phyloP scores from a whole-genome alignment of 1,139 yeast genomes.

The Kurtzmaniella quercitrusa region DNA sequence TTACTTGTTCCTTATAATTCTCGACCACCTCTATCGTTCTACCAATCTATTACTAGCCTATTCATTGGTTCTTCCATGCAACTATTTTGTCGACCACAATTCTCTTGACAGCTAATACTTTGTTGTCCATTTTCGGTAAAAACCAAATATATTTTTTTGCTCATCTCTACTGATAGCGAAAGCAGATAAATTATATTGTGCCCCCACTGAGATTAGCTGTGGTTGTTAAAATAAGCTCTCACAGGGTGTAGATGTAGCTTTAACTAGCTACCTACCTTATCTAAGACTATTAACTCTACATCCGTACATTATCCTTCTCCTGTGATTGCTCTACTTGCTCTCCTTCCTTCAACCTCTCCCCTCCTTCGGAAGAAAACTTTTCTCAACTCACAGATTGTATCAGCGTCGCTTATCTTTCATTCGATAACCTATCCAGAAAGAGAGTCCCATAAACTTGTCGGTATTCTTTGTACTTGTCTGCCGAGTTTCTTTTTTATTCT shows the following conservation, averaged over 20 bases:
- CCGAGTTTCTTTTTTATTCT: neutral
- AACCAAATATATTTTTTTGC: neutral
- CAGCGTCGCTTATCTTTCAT: neutral
- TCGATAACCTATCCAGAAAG: neutral
- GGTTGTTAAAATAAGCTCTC: too few relatives aligned
- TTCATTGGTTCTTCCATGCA: neutral
- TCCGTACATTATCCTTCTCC: too few relatives aligned
- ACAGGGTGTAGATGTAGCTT: too few relatives aligned
- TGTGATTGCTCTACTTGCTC: too few relatives aligned
- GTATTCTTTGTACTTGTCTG: neutral
- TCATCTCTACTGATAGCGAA: neutral
- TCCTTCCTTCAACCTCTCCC: too few relatives aligned
- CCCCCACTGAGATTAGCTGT: too few relatives aligned
- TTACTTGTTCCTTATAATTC: neutral
- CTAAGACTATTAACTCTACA: too few relatives aligned
- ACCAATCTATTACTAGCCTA: neutral
- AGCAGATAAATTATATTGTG: neutral
- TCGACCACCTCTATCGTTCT: neutral
- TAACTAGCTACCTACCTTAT: too few relatives aligned
- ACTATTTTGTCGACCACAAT: neutral
- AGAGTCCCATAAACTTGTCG: neutral
- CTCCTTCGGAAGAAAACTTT: neutral
- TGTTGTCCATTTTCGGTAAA: neutral
- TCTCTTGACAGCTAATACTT: neutral
- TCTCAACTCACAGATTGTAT: neutral